Conservation (phyloP, 345 rosid genomes). For the Erysimum cheiranthoides region DNA sequence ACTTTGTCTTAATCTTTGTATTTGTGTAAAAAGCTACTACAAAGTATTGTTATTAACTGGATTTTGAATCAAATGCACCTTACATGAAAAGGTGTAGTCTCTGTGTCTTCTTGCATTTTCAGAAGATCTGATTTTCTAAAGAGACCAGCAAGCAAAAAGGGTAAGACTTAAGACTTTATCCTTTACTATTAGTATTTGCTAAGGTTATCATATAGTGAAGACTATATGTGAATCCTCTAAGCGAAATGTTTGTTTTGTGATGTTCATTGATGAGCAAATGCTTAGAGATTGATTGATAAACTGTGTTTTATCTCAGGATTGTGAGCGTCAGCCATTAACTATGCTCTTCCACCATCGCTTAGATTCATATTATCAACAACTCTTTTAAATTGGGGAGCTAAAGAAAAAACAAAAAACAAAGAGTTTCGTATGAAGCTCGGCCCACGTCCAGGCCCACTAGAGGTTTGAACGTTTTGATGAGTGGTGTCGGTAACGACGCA, state of each 20-base stretch:
- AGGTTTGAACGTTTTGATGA: no score
- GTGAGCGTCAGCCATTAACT: constrained; percentile 61
- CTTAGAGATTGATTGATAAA: no score
- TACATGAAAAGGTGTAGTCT: constrained; percentile 54
- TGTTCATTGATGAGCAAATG: constrained; percentile 78
- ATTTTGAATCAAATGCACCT: constrained; percentile 33
- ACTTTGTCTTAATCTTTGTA: neutral
- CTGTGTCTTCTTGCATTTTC: constrained; percentile 93
- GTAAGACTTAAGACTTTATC: constrained; percentile 29
- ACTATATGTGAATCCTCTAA: constrained; percentile 52
- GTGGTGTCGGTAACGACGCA: no score
- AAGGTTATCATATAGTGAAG: no score
- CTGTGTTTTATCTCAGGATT: constrained; percentile 53
- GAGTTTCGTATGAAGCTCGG: no score
- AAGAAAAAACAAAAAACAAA: no score
- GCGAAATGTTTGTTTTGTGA: constrained; percentile 79
- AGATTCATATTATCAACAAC: neutral
- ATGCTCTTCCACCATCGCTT: constrained; percentile 70
- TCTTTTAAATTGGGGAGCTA: no score
- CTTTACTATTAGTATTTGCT: no score
- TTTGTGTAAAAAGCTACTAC: neutral
- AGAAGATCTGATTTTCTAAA: constrained; percentile 93
- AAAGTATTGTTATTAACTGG: constrained; percentile 30
- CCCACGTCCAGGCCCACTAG: no score
- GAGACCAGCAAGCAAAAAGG: constrained; percentile 79